Base-by-base conservation (phyloP, 768 basidiomycete species). In the Cantharellus anzutake region DNA sequence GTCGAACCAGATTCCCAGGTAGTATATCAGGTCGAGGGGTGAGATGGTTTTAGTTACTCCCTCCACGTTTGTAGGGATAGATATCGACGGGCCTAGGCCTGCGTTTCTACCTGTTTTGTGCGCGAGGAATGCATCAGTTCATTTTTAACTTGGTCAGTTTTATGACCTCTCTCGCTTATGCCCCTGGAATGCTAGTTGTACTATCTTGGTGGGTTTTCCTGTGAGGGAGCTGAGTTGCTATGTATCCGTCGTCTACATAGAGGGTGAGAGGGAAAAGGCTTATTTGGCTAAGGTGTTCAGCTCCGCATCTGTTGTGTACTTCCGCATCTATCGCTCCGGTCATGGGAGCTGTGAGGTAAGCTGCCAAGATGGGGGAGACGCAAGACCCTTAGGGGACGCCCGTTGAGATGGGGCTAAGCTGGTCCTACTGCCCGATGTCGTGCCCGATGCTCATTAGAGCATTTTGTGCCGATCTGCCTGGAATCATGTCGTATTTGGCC, bases 401-500 rank as follows among this genome's bases (percentile, higher is more conserved):
- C 20, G 20, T 29, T 29, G 20, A 29, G 20, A 29, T 11, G 44
- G 11, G 29, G 0, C 11, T 29, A 11, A 11, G 44, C 29, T 11
- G 29, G 44, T 11, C 11, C 29, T 1, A 11, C 44, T 11, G 29
- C 44, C 11, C 11, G 40, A 67, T 51, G 4, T 1, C 0, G 0
- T 11, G 29, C 44, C 11, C 11, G 40, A 67, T 51, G 4, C 63
- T 56, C 4, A 67, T 61, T 20, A 60, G 58, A 7, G 65, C 61
- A 42, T 66, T 60, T 4, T 40, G 51, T 2, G 63, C 62, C 5
- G 62, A 68, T 4, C 51, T 40, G 2, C 57, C 50, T 0, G 60
- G 53, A 1, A 65, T 4, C 1, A 60, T 66, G 3, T 66, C 68
- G 42, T 70, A 71, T 29, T 73, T 70, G 4, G 60, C 62, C 2